Evolutionary conservation across 148 eudicot species (phyloP), one percentile per base, ranked within the genome.

Genomic region (Tetragonia tetragonoides): DNA sequence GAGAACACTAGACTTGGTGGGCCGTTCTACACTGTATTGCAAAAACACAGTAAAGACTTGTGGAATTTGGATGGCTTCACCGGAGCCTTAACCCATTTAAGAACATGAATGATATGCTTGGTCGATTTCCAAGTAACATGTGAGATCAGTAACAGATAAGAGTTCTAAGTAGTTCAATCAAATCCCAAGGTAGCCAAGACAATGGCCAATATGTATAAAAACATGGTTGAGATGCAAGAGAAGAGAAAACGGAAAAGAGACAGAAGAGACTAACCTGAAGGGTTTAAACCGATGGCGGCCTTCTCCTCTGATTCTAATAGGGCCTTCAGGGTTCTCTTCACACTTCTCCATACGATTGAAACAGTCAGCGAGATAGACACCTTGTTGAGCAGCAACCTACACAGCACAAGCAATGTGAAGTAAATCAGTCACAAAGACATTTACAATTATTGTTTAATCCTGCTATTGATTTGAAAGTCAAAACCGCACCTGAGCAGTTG

Each of bases 351-450:
- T 91, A 6, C 92, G 93, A 79, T 93, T 93, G 81, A 93, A 93
- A 79, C 98, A 93, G 57, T 89, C 79, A 40, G 98, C 95, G 34
- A 93, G 90, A 80, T 91, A 93, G 46, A 83, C 69, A 72, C 98
- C 98, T 85, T 93, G 93, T 75, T 93, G 98, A 40, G 95, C 89
- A 66, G 98, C 98, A 84, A 93, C 98, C 97, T 93, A 81, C 8
- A 75, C 80, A 37, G 4, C 63, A 74, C 18, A 7, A 44, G 60
- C 0, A 73, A 72, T 34, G 49, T 75, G 16, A 34, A 10, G 14
- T 0, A 8, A 21, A 46, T 41, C 10, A 11, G 41, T 59, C 15
- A 37, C 10, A 80, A 65, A 37, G 17, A 66, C 44, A 70, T 51
- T 38, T 1, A n/a, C 28, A 63, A 40, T 54, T 18, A 17, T 20